Evolutionary conservation across 805 yeast genomes (phyloP).

Genomic region (Pichia insulana): DNA sequence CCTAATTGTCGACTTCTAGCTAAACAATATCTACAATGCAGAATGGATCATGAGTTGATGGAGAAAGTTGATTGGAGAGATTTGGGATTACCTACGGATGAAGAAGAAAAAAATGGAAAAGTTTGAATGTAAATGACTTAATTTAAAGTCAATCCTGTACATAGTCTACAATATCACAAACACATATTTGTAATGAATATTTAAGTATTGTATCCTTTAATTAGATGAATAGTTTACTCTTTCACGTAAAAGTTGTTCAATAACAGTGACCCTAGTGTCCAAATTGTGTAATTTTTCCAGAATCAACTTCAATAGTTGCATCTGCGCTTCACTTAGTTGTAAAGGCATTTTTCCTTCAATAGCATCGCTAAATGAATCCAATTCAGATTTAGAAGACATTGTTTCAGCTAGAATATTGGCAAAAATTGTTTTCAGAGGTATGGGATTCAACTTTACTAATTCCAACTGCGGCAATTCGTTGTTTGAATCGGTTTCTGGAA

Average conservation of each 20-base stretch:
- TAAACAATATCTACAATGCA: slow-evolving; percentile 68
- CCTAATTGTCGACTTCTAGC: slow-evolving; percentile 86
- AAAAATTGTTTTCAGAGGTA: too few species aligned
- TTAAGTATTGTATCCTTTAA: neutral
- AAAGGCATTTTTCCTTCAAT: neutral
- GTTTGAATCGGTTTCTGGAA: too few species aligned
- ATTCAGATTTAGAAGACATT: too few species aligned
- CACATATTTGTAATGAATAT: neutral
- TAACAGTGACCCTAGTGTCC: neutral
- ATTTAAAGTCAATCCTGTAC: too few species aligned
- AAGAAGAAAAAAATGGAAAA: slow-evolving; percentile 1
- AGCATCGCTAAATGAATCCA: too few species aligned
- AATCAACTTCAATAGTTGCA: neutral
- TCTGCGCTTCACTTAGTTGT: slow-evolving; percentile 2
- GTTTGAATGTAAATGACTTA: too few species aligned
- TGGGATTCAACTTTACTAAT: too few species aligned
- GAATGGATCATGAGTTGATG: slow-evolving; percentile 66
- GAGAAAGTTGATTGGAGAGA: slow-evolving; percentile 30
- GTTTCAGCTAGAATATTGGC: too few species aligned
- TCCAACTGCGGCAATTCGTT: too few species aligned
- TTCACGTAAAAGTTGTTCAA: neutral
- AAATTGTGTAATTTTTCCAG: slow-evolving; percentile 4
- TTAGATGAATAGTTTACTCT: neutral
- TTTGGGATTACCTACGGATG: slow-evolving; percentile 29
- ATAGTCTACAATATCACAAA: neutral